Conservation (phyloP, 106 monocot species). For the Allium cepa region DNA sequence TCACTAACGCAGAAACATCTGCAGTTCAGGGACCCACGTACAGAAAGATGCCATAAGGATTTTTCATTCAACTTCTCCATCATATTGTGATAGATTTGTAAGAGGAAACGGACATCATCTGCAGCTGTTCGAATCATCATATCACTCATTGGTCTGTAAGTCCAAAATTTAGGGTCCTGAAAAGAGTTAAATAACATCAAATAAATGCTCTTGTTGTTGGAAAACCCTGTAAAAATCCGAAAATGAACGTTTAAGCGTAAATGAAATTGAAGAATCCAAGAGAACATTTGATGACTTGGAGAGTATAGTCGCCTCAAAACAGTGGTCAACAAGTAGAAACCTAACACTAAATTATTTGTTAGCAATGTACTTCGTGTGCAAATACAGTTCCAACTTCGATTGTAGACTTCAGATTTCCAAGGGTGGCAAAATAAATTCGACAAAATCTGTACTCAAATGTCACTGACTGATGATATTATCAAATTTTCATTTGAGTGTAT, state of each 20-base stretch:
- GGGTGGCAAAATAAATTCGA: too few relatives aligned
- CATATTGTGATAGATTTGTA: slow-evolving; percentile 76
- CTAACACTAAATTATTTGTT: too few relatives aligned
- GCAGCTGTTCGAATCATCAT: slow-evolving; percentile 82
- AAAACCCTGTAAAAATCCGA: too few relatives aligned
- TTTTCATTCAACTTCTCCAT: slow-evolving; percentile 62
- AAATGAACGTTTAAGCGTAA: too few relatives aligned
- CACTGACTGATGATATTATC: background rate
- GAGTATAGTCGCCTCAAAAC: too few relatives aligned
- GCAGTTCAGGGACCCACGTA: slow-evolving; percentile 74
- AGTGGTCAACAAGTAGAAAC: too few relatives aligned
- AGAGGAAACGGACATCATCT: slow-evolving; percentile 91
- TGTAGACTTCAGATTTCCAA: too few relatives aligned
- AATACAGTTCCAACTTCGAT: too few relatives aligned
- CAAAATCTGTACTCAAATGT: background rate
- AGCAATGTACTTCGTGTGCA: too few relatives aligned
- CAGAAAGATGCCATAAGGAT: slow-evolving; percentile 68
- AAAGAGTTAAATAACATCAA: background rate
- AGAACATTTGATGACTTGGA: too few relatives aligned
- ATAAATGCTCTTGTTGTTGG: too few relatives aligned
- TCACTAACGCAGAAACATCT: slow-evolving; percentile 82
- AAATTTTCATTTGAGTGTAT: background rate
- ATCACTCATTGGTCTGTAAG: slow-evolving; percentile 75
- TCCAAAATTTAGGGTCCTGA: slow-evolving; percentile 89
- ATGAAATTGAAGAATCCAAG: too few relatives aligned